phyloP scores from a whole-genome alignment of 306 rosid genomes.

The Begonia peltatifolia region DNA sequence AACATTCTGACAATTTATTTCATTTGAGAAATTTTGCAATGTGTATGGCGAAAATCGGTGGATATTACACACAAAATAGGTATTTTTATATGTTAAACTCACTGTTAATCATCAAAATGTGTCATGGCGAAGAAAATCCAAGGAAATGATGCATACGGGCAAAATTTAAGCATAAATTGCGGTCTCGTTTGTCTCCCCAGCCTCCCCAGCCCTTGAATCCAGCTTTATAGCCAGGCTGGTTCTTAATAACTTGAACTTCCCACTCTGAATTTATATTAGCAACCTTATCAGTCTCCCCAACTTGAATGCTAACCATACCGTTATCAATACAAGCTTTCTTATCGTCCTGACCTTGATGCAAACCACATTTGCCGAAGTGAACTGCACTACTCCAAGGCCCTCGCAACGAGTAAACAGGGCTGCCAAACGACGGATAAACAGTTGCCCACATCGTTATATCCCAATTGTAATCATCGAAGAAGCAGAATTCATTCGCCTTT shows the following conservation, averaged over 20 bases:
- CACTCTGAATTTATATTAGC: constrained; percentile 56
- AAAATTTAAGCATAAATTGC: constrained; percentile 58
- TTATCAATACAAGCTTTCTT: constrained; percentile 54
- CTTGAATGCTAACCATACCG: constrained; percentile 40
- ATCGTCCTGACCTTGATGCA: constrained; percentile 94
- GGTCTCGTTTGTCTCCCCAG: constrained; percentile 91
- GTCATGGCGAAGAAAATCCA: constrained; percentile 9
- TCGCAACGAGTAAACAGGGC: constrained; percentile 69
- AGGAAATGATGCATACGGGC: constrained; percentile 47
- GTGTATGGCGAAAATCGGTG: too few relatives aligned
- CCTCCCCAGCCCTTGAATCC: constrained; percentile 99
- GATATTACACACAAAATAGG: too few relatives aligned
- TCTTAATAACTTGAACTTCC: constrained; percentile 38
- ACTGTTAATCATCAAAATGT: too few relatives aligned
- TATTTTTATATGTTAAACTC: too few relatives aligned
- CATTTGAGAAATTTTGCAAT: too few relatives aligned
- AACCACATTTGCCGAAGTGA: constrained; percentile 91
- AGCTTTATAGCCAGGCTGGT: constrained; percentile 82
- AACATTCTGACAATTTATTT: too few relatives aligned
- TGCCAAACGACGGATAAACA: constrained; percentile 89
- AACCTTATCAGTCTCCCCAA: constrained; percentile 45
- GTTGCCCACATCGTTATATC: constrained; percentile 99
- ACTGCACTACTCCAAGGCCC: constrained; percentile 83
- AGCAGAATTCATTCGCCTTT: constrained; percentile 61
- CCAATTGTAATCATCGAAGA: constrained; percentile 94